A percentile compares a stretch with the other conserved stretches of the same genome.
Evolutionary conservation across 129 eudicot genomes (phyloP).

Genomic region (Rutidosis leptorrhynchoides): DNA sequence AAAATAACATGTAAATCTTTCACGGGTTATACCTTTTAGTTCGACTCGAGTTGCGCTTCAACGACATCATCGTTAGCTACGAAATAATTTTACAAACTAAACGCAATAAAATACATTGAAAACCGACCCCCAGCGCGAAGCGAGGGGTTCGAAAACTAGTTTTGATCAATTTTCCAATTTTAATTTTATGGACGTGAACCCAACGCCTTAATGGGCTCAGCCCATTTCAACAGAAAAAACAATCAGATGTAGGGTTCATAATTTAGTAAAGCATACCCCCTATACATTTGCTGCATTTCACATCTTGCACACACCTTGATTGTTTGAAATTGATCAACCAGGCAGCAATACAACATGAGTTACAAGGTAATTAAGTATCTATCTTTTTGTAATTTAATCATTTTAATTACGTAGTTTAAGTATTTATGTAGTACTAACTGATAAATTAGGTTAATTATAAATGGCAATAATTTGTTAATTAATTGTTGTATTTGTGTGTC

Average conservation of each 20-base stretch:
- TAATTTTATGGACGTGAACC: too few species aligned
- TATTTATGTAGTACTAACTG: not conserved
- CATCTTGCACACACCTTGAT: not conserved
- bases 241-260: slow-evolving; percentile 5
- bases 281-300: slow-evolving; percentile 10
- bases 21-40: too few species aligned
- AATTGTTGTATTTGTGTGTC: slow-evolving; percentile 11
- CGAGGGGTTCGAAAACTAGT: too few species aligned
- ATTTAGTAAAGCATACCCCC: slow-evolving; percentile 13
- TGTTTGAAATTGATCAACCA: not conserved
- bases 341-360: slow-evolving; percentile 10
- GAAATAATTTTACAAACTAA: too few species aligned
- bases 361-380: slow-evolving; percentile 18
- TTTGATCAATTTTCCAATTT: too few species aligned
- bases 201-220: not conserved
- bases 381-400: not conserved
- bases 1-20: too few species aligned
- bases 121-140: too few species aligned
- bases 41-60: too few species aligned
- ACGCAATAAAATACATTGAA: too few species aligned
- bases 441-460: not conserved
- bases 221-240: not conserved
- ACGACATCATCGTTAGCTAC: too few species aligned
- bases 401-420: not conserved
- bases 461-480: not conserved